These are phyloP conservation scores for Solanum tacnaense DNA, from an alignment of 257 asterid genomes.

Conservation along the genomic window DNA sequence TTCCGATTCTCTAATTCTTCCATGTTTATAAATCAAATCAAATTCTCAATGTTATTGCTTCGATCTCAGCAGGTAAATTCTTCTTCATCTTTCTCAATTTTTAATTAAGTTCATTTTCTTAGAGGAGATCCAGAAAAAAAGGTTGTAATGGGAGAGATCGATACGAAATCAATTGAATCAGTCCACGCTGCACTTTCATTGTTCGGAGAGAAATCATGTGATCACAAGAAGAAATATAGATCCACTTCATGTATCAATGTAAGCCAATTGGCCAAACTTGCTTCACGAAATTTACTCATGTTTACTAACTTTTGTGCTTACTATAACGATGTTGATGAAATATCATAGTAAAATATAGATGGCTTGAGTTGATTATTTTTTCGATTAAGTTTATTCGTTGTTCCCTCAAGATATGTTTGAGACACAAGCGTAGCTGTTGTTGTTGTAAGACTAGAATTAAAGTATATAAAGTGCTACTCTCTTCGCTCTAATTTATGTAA, in stretches of 20 bases:
- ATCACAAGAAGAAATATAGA: not conserved
- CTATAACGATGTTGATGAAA: not conserved
- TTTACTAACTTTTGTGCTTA: not conserved
- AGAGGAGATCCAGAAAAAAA: not conserved
- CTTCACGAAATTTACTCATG: not conserved
- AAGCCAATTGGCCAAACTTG: not conserved
- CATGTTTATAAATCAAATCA: not conserved
- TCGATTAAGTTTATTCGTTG: too few species aligned
- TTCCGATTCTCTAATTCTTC: not conserved
- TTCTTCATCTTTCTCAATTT: not conserved
- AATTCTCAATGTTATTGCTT: not conserved
- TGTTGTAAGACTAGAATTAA: not conserved
- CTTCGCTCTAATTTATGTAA: not conserved
- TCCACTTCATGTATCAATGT: not conserved
- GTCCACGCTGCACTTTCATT: slow-evolving; percentile 14
- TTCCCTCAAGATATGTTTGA: not conserved
- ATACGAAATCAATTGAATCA: slow-evolving; percentile 20
- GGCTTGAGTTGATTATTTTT: too few species aligned
- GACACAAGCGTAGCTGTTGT: not conserved
- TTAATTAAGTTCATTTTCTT: not conserved
- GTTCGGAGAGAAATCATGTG: slow-evolving; percentile 20
- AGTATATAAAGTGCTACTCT: not conserved
- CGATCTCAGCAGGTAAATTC: not conserved
- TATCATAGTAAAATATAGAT: too few species aligned
- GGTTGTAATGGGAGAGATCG: slow-evolving; percentile 50